Evolutionary conservation across 139 green algal species (phyloP), one percentile per base, ranked within the genome.

Genomic region (Chlamydomonas applanata): DNA sequence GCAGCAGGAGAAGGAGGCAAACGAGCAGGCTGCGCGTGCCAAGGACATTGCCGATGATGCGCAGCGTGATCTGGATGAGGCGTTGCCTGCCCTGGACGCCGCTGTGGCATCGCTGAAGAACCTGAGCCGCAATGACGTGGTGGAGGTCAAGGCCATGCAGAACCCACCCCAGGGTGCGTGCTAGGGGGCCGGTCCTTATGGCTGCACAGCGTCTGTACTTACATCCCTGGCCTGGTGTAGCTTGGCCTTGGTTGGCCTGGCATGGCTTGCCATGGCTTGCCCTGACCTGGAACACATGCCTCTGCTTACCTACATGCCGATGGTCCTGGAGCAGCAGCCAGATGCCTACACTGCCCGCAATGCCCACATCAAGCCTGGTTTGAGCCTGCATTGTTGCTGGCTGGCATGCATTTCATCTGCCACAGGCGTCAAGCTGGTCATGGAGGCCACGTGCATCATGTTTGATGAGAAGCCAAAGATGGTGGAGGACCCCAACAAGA

Each of bases 401-500:
- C 52, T 60, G 52, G 19, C 52, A 19, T 60, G 52, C 40, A 7
- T 19, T 49, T 11, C 40, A 19, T 11, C 40, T 11, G 11, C 40
- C 7, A 49, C 49, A 61, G 85, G 85, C 49, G 84, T 91, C 20
- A 85, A 84, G 75, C 76, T 91, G 49, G 83, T 89, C 1, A 91
- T 91, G 82, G 86, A 93, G 76, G 88, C 86, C 0, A 83, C 81
- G 1, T 96, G 91, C 84, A 95, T 95, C 79, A 93, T 95, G 86
- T 95, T 95, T 81, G 83, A 92, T 40, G 82, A 92, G 79, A 94
- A 94, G 81, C 88, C 91, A 34, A 92, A 93, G 76, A 95, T 95
- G 88, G 83, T 92, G 59, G 77, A 85, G 29, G 89, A 96, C 77
- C 89, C 89, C n/a, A 84, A 77, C 77, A 86, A 86, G 72, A 79